Conservation (phyloP, 345 rosid genomes). For the Leavenworthia alabamica region DNA sequence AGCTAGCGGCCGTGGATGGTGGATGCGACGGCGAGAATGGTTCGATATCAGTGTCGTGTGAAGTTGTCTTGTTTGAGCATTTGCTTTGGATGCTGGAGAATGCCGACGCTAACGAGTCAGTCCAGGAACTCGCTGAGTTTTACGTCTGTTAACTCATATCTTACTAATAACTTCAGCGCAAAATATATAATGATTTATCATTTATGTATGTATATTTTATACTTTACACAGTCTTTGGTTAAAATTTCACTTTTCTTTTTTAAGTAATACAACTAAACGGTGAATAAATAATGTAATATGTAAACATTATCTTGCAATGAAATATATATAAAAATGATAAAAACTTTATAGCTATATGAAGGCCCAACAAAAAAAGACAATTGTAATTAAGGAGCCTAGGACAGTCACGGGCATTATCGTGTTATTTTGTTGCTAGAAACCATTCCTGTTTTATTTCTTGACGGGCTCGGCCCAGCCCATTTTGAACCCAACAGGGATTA, state of each 20-base stretch:
- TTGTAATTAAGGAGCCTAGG: too few relatives aligned
- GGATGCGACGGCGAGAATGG: slow-evolving; percentile 33
- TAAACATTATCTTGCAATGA: neutral
- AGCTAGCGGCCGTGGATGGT: slow-evolving; percentile 34
- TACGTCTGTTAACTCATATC: slow-evolving; percentile 58
- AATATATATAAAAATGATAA: too few relatives aligned
- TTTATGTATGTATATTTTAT: slow-evolving; percentile 23
- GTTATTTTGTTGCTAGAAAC: too few relatives aligned
- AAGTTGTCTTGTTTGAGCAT: slow-evolving; percentile 93
- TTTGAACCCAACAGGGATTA: neutral
- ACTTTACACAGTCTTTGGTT: slow-evolving; percentile 11
- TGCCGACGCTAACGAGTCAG: slow-evolving; percentile 62
- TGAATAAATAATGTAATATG: neutral
- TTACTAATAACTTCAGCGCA: slow-evolving; percentile 4
- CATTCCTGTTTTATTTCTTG: neutral
- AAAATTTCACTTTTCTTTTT: neutral
- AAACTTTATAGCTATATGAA: too few relatives aligned
- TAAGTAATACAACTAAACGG: neutral
- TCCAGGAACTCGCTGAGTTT: slow-evolving; percentile 75
- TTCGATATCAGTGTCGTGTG: slow-evolving; percentile 58
- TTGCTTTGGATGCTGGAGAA: slow-evolving; percentile 92
- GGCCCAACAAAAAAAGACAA: too few relatives aligned
- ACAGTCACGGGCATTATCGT: too few relatives aligned
- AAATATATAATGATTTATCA: neutral
- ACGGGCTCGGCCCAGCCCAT: neutral